Evolutionary conservation across 306 rosid species (phyloP).

Genomic region (Quercus engelmannii): DNA sequence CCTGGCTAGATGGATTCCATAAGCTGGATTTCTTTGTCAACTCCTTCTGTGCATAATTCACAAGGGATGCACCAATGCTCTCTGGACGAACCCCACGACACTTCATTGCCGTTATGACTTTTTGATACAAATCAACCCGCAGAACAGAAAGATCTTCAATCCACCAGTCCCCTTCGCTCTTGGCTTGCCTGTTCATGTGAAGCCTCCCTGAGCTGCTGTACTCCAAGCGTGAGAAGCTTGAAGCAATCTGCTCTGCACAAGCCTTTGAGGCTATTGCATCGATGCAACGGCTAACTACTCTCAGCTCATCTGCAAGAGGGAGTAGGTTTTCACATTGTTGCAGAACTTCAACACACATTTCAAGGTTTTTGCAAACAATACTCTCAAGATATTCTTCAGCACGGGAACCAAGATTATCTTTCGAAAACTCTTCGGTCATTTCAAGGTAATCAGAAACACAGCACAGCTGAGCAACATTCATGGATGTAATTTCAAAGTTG

Average conservation of each 20-base stretch:
- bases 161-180: conserved; percentile 97
- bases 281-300: conserved; percentile 71
- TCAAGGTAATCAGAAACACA: conserved; percentile 88
- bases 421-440: conserved; percentile 92
- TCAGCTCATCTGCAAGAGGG: conserved; percentile 89
- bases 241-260: conserved; percentile 96
- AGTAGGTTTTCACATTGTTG: conserved; percentile 82
- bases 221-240: conserved; percentile 94
- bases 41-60: conserved; percentile 88
- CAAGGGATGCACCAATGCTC: conserved; percentile 85
- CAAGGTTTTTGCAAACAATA: conserved; percentile 86
- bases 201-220: conserved; percentile 97
- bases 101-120: conserved; percentile 93
- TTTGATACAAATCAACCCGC: conserved; percentile 72
- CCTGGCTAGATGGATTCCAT: conserved; percentile 78
- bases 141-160: conserved; percentile 92
- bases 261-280: conserved; percentile 96
- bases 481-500: conserved; percentile 86
- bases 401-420: conserved; percentile 81
- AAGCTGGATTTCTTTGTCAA: conserved; percentile 73
- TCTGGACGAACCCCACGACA: conserved; percentile 96
- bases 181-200: conserved; percentile 89
- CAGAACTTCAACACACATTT: conserved; percentile 89
- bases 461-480: conserved; percentile 85
- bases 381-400: conserved; percentile 76